phyloP scores from a whole-genome alignment of 2,329 filamentous ascomycete genomes.

The Colletotrichum aenigma region DNA sequence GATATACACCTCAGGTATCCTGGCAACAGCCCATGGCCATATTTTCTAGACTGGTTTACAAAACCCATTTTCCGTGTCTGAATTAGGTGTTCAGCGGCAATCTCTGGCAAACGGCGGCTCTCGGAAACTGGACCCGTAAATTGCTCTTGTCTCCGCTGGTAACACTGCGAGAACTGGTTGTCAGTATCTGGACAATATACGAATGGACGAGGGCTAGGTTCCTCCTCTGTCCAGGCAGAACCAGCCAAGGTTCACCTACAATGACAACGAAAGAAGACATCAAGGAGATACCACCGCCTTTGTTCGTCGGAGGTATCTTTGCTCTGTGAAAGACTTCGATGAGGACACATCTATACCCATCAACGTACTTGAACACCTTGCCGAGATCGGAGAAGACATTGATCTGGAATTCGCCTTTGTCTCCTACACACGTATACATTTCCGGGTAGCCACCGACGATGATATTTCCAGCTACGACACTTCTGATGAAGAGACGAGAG shows the following conservation, averaged over 20 bases:
- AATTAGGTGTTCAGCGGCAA: no score
- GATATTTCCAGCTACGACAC: not conserved
- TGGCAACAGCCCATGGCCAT: no score
- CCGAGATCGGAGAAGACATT: not conserved
- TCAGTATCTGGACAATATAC: not conserved
- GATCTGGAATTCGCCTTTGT: not conserved
- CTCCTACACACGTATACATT: not conserved
- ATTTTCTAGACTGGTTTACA: no score
- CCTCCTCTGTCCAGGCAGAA: not conserved
- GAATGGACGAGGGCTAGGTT: constrained; percentile 35
- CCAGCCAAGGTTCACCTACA: not conserved
- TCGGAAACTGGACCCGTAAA: no score
- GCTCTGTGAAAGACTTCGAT: not conserved
- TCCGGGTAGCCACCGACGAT: not conserved
- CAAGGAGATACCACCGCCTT: not conserved
- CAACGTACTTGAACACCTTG: not conserved
- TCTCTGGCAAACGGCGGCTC: no score
- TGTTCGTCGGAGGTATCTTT: not conserved
- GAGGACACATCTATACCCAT: not conserved
- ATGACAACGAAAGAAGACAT: not conserved
- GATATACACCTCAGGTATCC: no score
- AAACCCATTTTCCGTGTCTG: no score
- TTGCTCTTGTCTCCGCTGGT: no score
- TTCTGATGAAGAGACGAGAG: not conserved
- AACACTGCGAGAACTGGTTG: no score